A percentile compares a stretch with the other conserved stretches of the same genome.
Evolutionary conservation across 139 green algal genomes (phyloP).

Genomic region (Chlorella sp.): DNA sequence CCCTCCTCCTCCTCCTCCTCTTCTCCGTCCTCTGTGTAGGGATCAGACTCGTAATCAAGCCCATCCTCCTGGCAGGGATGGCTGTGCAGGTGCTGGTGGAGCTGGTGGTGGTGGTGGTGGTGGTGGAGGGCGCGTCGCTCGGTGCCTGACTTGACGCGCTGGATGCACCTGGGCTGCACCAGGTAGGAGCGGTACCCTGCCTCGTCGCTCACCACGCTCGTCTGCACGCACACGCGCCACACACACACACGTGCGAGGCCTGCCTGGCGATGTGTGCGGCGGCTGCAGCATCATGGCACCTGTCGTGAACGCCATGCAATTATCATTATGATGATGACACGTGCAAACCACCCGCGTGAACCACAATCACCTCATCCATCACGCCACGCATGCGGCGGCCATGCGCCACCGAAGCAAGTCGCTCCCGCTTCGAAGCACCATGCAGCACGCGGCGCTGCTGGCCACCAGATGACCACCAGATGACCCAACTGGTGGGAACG

Average conservation of each 20-base stretch:
- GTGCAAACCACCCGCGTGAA: not conserved
- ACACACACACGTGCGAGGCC: not conserved
- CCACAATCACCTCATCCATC: not conserved
- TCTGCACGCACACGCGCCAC: not conserved
- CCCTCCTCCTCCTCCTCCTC: not conserved
- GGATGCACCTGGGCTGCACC: slow-evolving; percentile 1
- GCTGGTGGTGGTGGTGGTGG: not conserved
- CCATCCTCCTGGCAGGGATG: not conserved
- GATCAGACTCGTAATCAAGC: too few relatives aligned
- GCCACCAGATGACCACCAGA: not conserved
- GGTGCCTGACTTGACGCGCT: not conserved
- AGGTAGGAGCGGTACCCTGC: slow-evolving; percentile 8
- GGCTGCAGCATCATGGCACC: too few relatives aligned
- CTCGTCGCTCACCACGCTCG: slow-evolving; percentile 6
- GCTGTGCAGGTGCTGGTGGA: not conserved
- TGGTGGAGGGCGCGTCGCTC: not conserved
- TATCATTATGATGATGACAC: too few relatives aligned
- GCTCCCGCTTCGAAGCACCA: not conserved
- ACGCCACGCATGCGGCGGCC: not conserved
- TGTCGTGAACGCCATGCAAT: too few relatives aligned
- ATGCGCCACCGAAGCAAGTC: not conserved
- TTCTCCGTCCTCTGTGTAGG: slow-evolving; percentile 3
- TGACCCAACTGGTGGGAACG: not conserved
- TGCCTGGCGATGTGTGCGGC: not conserved
- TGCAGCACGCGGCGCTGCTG: too few relatives aligned